Conservation (phyloP, 148 eudicot species). For the Chenopodium suecicum region DNA sequence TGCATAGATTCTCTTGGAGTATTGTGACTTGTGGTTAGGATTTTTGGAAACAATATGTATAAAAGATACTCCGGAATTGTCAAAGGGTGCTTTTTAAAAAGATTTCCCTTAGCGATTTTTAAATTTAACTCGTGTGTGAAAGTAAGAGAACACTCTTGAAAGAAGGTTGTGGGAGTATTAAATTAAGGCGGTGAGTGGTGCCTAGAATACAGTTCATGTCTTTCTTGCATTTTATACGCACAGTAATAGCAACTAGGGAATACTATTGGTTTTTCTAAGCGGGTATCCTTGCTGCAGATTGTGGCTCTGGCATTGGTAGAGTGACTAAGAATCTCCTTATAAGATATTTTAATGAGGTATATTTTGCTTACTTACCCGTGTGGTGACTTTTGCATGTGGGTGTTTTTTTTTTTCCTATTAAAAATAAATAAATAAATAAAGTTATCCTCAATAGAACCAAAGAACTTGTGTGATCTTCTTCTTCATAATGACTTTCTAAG, state of each 20-base stretch:
- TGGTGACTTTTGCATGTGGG: background rate
- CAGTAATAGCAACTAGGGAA: background rate
- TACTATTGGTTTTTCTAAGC: conserved; percentile 11
- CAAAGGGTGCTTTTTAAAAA: too few species aligned
- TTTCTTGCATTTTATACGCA: background rate
- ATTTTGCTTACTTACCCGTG: background rate
- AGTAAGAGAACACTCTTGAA: too few species aligned
- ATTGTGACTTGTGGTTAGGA: background rate
- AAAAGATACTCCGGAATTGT: too few species aligned
- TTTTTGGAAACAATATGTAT: background rate
- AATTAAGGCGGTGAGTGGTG: background rate
- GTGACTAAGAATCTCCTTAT: conserved; percentile 93
- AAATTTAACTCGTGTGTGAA: too few species aligned
- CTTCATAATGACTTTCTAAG: background rate
- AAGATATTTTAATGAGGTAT: conserved; percentile 87
- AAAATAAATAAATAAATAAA: background rate
- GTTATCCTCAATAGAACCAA: background rate
- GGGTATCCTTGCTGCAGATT: conserved; percentile 56
- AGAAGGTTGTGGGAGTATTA: too few species aligned
- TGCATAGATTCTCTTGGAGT: background rate
- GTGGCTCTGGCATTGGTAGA: conserved; percentile 97
- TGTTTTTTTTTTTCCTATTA: background rate
- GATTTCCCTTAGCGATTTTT: too few species aligned
- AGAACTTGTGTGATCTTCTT: background rate
- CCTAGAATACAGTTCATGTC: background rate